These are phyloP conservation scores for Talaromyces sp. DNA, from an alignment of 2,329 filamentous ascomycete genomes.

Conservation along the genomic window DNA sequence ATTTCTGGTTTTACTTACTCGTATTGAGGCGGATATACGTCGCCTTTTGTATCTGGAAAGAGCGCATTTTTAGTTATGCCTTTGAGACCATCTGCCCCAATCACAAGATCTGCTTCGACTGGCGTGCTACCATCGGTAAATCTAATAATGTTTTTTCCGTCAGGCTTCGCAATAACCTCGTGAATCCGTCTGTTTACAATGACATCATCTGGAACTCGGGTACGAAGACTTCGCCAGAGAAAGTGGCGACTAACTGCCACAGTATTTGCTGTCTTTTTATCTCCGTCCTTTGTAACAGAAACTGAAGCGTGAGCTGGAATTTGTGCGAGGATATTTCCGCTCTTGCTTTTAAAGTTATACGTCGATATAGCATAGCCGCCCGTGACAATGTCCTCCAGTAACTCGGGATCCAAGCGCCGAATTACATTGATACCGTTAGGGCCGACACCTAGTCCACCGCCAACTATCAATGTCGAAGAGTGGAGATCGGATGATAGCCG, in stretches of 20 bases:
- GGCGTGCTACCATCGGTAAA: slow-evolving; percentile 32
- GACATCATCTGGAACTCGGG: slow-evolving; percentile 28
- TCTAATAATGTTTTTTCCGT: slow-evolving; percentile 22
- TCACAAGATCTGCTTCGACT: slow-evolving; percentile 36
- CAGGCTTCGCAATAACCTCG: slow-evolving; percentile 20
- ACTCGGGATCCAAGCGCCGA: slow-evolving; percentile 30
- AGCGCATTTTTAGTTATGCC: slow-evolving; percentile 33
- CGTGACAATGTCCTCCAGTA: slow-evolving; percentile 29
- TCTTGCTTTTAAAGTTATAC: slow-evolving; percentile 30
- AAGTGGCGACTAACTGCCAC: slow-evolving; percentile 35
- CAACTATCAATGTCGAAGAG: slow-evolving; percentile 33
- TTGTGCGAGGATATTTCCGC: slow-evolving; percentile 29
- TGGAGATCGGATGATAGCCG: slow-evolving; percentile 18
- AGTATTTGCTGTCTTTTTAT: slow-evolving; percentile 22
- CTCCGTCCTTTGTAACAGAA: not conserved
- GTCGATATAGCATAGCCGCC: slow-evolving; percentile 30
- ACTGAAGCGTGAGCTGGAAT: slow-evolving; percentile 15
- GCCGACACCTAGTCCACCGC: slow-evolving; percentile 34
- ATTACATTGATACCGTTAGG: slow-evolving; percentile 39
- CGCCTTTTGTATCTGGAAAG: slow-evolving; percentile 26
- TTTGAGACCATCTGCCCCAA: slow-evolving; percentile 41
- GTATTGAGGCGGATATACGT: slow-evolving; percentile 35
- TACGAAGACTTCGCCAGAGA: slow-evolving; percentile 34
- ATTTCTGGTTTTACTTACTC: slow-evolving; percentile 26
- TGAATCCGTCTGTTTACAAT: slow-evolving; percentile 31